phyloP scores from a whole-genome alignment of 768 basidiomycete species.

The Cyclocybe aegerita region DNA sequence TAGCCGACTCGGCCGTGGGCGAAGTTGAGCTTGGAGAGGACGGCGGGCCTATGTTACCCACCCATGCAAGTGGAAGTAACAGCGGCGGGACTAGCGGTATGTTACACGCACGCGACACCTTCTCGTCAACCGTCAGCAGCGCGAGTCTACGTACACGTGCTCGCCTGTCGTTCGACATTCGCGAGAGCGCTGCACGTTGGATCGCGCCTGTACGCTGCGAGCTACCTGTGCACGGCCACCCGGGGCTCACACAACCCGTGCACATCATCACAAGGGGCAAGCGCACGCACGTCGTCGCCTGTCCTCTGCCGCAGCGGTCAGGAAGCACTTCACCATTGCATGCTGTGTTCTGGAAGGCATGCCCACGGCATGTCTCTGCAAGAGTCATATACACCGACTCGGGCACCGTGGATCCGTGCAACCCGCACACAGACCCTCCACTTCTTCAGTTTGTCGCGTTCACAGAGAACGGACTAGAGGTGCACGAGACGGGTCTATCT shows the following conservation, averaged over 20 bases:
- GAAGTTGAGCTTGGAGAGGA: constrained; percentile 68
- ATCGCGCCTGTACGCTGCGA: constrained; percentile 47
- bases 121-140: constrained; percentile 21
- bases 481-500: constrained; percentile 62
- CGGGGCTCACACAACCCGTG: constrained; percentile 39
- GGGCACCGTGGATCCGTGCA: constrained; percentile 1
- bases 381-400: constrained; percentile 38
- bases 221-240: constrained; percentile 37
- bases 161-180: constrained; percentile 33
- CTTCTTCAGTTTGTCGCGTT: constrained; percentile 72
- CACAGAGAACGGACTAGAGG: constrained; percentile 70
- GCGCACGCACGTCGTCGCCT: constrained; percentile 64
- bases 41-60: constrained; percentile 24
- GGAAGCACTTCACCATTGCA: constrained; percentile 49
- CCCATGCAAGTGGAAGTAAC: no score
- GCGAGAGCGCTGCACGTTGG: constrained; percentile 41
- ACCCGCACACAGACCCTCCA: constrained; percentile 29
- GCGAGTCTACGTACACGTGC: constrained; percentile 25
- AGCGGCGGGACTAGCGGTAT: constrained; percentile 7
- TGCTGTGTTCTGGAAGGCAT: constrained; percentile 54
- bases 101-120: constrained; percentile 27
- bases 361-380: constrained; percentile 53
- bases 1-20: constrained; percentile 77
- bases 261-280: constrained; percentile 71
- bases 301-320: constrained; percentile 60